Base-by-base conservation (phyloP, 805 yeast genomes). In the Candida wancherniae region DNA sequence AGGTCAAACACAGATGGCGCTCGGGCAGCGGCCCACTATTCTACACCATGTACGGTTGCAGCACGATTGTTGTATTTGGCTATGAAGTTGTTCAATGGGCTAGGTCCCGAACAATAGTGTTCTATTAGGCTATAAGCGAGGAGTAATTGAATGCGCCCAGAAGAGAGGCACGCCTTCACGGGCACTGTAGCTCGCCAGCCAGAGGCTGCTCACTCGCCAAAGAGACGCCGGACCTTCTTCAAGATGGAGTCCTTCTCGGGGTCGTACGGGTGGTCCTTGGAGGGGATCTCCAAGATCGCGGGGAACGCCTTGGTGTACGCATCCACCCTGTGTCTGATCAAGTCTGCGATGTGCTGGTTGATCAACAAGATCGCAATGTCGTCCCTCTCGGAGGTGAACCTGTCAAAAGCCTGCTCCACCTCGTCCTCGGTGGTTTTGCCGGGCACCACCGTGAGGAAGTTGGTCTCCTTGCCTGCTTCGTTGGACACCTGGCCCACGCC, bases 251-350 rank as follows among this genome's bases (percentile, higher is more conserved):
- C 98, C 76, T 90, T 92, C 58, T 90, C 97, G 13, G 98, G 98
- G 58, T 92, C 94, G 58, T 92, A 92, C 14, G 98, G 97, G 58
- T 92, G 97, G 54, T 92, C 98, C 67, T 92, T 92, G 10, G 97
- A 86, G 16, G 98, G 98, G 40, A 92, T 92, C 63, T 92, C 98
- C 52, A 92, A 69, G 28, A 92, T 77, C 3, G 98, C 97, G 6
- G 98, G 98, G 61, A 92, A 92, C 8, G 98, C 95, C 42, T 79
- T 76, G 11, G 94, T 77, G 62, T 73, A 92, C 28, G 75, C 70
- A 50, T 92, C 98, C 26, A 92, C 86, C 44, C 73, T 71, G 44
- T 71, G 70, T 58, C 98, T 73, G 35, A 92, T 90, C 47, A 77
- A 72, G 50, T 92, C 97, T 11, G 98, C 97, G 44, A 92, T 58